A percentile compares a stretch with the other conserved stretches of the same genome.
These are phyloP conservation scores for Boletus rubescentipes DNA, from an alignment of 768 basidiomycete species.

Conservation along the genomic window DNA sequence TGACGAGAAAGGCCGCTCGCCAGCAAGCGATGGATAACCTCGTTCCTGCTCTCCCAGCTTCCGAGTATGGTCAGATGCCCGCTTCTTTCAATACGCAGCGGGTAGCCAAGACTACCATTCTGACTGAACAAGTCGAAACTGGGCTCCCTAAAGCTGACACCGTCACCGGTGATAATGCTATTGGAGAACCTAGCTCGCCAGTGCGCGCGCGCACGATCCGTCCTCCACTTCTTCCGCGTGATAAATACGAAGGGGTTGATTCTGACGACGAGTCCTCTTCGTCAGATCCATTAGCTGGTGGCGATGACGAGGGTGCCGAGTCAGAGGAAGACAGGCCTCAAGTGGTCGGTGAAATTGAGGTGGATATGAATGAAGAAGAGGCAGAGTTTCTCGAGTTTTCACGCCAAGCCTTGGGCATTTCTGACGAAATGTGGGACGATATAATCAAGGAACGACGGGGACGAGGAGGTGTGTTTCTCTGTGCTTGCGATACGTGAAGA, in stretches of 20 bases:
- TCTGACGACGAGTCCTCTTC: constrained; percentile 87
- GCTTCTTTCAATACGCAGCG: constrained; percentile 73
- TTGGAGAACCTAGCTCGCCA: constrained; percentile 12
- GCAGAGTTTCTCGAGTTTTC: constrained; percentile 96
- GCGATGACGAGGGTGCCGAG: constrained; percentile 51
- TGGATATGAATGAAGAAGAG: constrained; percentile 91
- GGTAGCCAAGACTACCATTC: constrained; percentile 47
- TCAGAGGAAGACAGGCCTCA: constrained; percentile 82
- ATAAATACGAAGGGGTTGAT: constrained; percentile 89
- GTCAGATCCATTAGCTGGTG: constrained; percentile 43
- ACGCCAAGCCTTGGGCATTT: constrained; percentile 85
- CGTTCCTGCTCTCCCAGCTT: constrained; percentile 73
- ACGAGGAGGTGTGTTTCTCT: constrained; percentile 69
- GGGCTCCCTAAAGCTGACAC: constrained; percentile 7
- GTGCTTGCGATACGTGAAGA: background rate
- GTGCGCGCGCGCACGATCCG: constrained; percentile 51
- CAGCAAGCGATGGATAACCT: constrained; percentile 75
- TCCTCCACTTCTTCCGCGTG: constrained; percentile 76
- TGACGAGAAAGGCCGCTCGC: constrained; percentile 39
- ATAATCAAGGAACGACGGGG: constrained; percentile 77
- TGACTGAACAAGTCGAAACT: constrained; percentile 40
- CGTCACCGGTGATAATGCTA: constrained; percentile 4
- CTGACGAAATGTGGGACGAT: constrained; percentile 84
- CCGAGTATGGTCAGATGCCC: constrained; percentile 90
- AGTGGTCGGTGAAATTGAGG: constrained; percentile 79